Percentiles rank a stretch among this genome's conserved stretches.
Evolutionary conservation across 208 protist genomes (phyloP).

Genomic region (Leishmania tarentolae): DNA sequence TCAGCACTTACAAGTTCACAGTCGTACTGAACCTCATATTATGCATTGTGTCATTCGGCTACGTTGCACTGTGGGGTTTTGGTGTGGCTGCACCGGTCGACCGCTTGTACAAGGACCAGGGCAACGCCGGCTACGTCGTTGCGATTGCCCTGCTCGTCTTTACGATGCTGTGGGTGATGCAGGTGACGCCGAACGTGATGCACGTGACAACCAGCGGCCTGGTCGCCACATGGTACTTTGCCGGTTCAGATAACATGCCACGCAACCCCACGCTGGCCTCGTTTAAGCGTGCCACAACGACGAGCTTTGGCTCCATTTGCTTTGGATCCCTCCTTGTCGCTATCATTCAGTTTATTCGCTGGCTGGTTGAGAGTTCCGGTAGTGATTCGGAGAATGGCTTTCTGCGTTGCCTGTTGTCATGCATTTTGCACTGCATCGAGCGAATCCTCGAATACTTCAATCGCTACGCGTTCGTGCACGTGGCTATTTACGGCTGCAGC

Average conservation of each 20-base stretch:
- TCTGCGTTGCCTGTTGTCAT: constrained; percentile 41
- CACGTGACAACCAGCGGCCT: constrained; percentile 83
- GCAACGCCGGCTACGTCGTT: constrained; percentile 41
- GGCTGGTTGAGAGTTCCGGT: constrained; percentile 36
- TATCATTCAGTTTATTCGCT: constrained; percentile 78
- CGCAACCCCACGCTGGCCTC: constrained; percentile 67
- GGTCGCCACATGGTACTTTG: constrained; percentile 91
- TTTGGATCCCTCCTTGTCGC: constrained; percentile 93
- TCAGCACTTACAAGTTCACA: constrained; percentile 60
- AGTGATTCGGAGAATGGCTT: constrained; percentile 48
- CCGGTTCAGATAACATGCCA: constrained; percentile 64
- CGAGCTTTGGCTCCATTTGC: constrained; percentile 91
- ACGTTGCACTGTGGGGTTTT: constrained; percentile 59
- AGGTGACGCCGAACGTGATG: constrained; percentile 85
- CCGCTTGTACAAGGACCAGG: constrained; percentile 29
- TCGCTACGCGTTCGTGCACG: constrained; percentile 91
- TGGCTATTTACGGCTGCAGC: constrained; percentile 92
- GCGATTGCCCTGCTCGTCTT: constrained; percentile 58
- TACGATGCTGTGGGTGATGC: constrained; percentile 58
- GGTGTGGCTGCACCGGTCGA: constrained; percentile 44
- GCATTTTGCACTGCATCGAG: constrained; percentile 74
- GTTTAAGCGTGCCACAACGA: constrained; percentile 79
- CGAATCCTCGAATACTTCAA: constrained; percentile 90
- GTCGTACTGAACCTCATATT: constrained; percentile 51
- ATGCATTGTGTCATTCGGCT: constrained; percentile 41